Conservation (phyloP, 2,329 filamentous ascomycete genomes). For the Neobulgaria alba region DNA sequence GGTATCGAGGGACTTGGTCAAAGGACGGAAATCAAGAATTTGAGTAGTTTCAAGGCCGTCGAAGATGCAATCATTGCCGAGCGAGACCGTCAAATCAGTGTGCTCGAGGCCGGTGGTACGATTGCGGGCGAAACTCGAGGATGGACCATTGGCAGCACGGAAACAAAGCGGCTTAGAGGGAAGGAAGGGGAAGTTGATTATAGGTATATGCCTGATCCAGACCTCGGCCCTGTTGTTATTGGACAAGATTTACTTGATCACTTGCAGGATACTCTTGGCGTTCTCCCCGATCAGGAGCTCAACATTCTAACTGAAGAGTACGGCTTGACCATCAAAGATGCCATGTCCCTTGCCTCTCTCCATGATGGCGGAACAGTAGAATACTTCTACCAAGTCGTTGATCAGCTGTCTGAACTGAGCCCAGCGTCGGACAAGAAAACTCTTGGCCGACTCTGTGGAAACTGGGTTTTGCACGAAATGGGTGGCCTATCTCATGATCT, state of each 20-base stretch:
- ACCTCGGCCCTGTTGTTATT: slow-evolving; percentile 73
- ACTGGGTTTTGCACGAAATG: slow-evolving; percentile 69
- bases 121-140: slow-evolving; percentile 85
- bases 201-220: slow-evolving; percentile 95
- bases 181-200: slow-evolving; percentile 98
- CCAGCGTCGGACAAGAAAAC: slow-evolving; percentile 4
- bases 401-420: slow-evolving; percentile 20
- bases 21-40: slow-evolving; percentile 93
- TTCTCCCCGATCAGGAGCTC: slow-evolving; percentile 63
- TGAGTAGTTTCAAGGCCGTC: slow-evolving; percentile 89
- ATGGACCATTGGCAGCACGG: slow-evolving; percentile 77
- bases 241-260: slow-evolving; percentile 58
- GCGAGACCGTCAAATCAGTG: slow-evolving; percentile 74
- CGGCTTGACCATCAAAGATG: slow-evolving; percentile 71
- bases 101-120: slow-evolving; percentile 65
- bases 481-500: slow-evolving; percentile 54
- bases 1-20: slow-evolving; percentile 63
- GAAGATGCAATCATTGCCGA: slow-evolving; percentile 93
- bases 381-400: slow-evolving; percentile 66
- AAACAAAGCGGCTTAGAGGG: slow-evolving; percentile 73
- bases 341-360: slow-evolving; percentile 66
- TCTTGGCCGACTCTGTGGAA: slow-evolving; percentile 43
- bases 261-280: slow-evolving; percentile 55
- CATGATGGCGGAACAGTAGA: slow-evolving; percentile 74
- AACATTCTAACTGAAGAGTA: slow-evolving; percentile 53